These are phyloP conservation scores for Pseudonitzschia delicatissima DNA, from an alignment of 108 stramenopile genomes.

Conservation along the genomic window DNA sequence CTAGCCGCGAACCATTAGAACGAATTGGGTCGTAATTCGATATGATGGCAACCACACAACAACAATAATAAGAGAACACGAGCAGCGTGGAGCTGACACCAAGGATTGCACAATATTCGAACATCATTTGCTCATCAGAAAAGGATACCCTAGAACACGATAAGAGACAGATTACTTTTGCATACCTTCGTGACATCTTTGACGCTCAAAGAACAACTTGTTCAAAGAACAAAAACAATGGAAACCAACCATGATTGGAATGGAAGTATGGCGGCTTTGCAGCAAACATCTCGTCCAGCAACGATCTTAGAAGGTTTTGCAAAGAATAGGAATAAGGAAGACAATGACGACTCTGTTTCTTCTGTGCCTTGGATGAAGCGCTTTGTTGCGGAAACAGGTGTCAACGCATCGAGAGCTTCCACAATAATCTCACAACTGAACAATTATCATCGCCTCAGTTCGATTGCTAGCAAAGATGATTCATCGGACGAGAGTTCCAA, in stretches of 20 bases:
- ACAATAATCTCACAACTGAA: not conserved
- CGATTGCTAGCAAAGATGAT: not conserved
- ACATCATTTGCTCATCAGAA: not conserved
- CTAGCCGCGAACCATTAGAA: no score
- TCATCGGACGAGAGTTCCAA: not conserved
- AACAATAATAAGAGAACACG: no score
- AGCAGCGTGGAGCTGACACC: not conserved
- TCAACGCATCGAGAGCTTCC: not conserved
- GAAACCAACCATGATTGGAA: constrained; percentile 4
- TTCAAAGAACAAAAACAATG: not conserved
- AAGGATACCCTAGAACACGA: not conserved
- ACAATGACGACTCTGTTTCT: not conserved
- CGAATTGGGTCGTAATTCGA: no score
- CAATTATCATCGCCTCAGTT: not conserved
- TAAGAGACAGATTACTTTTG: not conserved
- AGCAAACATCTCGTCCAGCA: not conserved
- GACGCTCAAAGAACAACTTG: not conserved
- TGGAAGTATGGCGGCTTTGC: not conserved
- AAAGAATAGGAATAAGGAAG: not conserved
- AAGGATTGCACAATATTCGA: not conserved
- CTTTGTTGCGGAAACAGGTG: not conserved
- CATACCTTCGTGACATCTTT: not conserved
- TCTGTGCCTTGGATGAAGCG: not conserved
- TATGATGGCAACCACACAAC: no score
- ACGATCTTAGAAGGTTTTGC: not conserved